Conservation (phyloP, 1,284 basidiomycete genomes). For the Erythrobasidium hasegawianum region DNA sequence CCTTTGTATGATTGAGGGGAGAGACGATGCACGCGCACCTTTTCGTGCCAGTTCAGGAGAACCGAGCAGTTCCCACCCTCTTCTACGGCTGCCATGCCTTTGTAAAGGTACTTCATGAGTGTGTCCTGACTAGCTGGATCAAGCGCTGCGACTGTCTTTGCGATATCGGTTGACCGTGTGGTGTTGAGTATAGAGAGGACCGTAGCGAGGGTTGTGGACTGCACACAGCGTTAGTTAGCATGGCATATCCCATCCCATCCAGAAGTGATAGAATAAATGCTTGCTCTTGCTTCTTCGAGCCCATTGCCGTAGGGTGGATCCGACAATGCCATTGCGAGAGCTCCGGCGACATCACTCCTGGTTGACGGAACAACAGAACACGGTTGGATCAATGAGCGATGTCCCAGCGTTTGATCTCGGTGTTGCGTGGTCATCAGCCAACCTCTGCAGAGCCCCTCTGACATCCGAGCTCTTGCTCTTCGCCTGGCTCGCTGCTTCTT, state of each 20-base stretch:
- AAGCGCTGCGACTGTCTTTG: constrained; percentile 68
- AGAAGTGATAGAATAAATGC: constrained; percentile 36
- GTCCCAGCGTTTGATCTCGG: no score
- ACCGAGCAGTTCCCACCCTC: constrained; percentile 56
- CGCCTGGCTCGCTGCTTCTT: constrained; percentile 30
- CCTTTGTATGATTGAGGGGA: neutral
- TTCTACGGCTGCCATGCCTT: constrained; percentile 80
- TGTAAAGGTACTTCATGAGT: constrained; percentile 98
- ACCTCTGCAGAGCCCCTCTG: constrained; percentile 25
- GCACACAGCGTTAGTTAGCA: constrained; percentile 20
- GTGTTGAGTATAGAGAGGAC: constrained; percentile 93
- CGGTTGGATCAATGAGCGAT: no score
- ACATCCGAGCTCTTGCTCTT: constrained; percentile 27
- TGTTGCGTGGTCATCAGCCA: no score
- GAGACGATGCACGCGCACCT: constrained; percentile 56
- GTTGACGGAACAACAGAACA: constrained; percentile 59
- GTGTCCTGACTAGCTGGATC: constrained; percentile 79
- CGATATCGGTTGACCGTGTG: constrained; percentile 85
- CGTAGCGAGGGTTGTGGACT: constrained; percentile 74
- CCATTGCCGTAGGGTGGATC: constrained; percentile 75
- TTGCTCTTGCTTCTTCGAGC: constrained; percentile 85
- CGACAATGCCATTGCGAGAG: constrained; percentile 66
- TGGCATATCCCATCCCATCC: neutral
- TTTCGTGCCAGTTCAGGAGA: constrained; percentile 90
- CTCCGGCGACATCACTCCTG: constrained; percentile 70